phyloP scores from a whole-genome alignment of 108 stramenopile species.

The Pseudonitzschia multiseries region DNA sequence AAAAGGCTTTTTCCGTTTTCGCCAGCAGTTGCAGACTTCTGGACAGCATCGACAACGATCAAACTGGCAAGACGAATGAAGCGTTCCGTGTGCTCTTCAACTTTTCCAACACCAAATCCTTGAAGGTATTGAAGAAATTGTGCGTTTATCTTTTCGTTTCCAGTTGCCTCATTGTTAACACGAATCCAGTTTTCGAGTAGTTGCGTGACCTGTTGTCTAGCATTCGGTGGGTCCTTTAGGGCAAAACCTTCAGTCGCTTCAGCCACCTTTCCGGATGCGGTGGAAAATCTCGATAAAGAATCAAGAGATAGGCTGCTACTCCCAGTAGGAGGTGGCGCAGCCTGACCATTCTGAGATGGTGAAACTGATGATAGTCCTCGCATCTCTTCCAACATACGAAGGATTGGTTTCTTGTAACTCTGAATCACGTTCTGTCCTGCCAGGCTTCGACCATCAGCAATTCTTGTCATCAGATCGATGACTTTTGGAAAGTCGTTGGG shows the following conservation, averaged over 20 bases:
- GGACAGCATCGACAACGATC: constrained; percentile 86
- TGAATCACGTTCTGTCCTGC: constrained; percentile 66
- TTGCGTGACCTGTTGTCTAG: constrained; percentile 84
- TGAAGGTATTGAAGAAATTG: constrained; percentile 92
- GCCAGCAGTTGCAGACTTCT: constrained; percentile 52
- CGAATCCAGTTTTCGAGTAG: constrained; percentile 97
- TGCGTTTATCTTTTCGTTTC: constrained; percentile 84
- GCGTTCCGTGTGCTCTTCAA: constrained; percentile 91
- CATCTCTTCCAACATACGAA: constrained; percentile 80
- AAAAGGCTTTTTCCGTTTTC: constrained; percentile 42
- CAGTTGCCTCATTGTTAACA: constrained; percentile 76
- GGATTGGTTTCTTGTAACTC: constrained; percentile 71
- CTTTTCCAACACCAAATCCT: constrained; percentile 87
- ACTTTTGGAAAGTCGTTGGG: constrained; percentile 81
- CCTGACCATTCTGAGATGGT: constrained; percentile 9
- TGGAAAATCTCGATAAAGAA: constrained; percentile 56
- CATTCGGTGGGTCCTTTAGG: constrained; percentile 71
- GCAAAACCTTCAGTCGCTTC: constrained; percentile 64
- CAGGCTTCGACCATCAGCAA: constrained; percentile 76
- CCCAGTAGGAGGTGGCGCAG: constrained; percentile 16
- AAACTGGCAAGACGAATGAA: constrained; percentile 92
- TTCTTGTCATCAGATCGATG: constrained; percentile 80
- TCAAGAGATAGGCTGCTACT: constrained; percentile 69
- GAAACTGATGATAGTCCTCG: constrained; percentile 31
- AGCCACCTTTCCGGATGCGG: constrained; percentile 64